phyloP scores from a whole-genome alignment of 257 asterid genomes.

The Scutellaria barbata region DNA sequence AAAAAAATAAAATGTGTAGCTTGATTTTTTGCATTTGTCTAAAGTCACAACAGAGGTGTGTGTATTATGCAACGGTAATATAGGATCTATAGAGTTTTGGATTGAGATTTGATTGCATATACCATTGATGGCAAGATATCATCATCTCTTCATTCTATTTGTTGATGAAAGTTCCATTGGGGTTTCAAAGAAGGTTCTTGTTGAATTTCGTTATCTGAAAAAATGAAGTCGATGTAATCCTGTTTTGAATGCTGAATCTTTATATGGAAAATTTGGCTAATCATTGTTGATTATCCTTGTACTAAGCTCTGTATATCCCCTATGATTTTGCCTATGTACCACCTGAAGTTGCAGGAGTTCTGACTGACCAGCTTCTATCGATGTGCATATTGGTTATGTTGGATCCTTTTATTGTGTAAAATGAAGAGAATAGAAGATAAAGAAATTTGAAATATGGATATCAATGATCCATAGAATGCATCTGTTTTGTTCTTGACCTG shows the following conservation, averaged over 20 bases:
- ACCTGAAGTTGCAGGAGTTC: slow-evolving; percentile 3
- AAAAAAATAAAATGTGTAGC: too few species aligned
- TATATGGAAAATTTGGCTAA: neutral
- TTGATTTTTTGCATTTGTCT: too few species aligned
- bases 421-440: neutral
- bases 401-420: neutral
- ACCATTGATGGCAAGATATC: neutral
- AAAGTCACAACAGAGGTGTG: too few species aligned
- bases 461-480: too few species aligned
- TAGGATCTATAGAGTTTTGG: neutral
- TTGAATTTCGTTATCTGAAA: neutral
- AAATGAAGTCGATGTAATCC: neutral
- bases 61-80: too few species aligned
- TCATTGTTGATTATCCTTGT: slow-evolving; percentile 14
- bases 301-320: neutral
- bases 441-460: neutral
- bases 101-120: slow-evolving; percentile 11
- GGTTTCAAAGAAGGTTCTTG: neutral
- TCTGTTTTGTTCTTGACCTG: neutral
- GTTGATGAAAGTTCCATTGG: neutral
- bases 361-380: neutral
- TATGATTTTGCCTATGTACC: neutral
- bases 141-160: neutral
- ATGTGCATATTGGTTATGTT: neutral
- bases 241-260: neutral